Percentiles rank a stretch among this genome's conserved stretches.
Conservation (phyloP, 495 filamentous ascomycete species). For the Podospora appendiculata region DNA sequence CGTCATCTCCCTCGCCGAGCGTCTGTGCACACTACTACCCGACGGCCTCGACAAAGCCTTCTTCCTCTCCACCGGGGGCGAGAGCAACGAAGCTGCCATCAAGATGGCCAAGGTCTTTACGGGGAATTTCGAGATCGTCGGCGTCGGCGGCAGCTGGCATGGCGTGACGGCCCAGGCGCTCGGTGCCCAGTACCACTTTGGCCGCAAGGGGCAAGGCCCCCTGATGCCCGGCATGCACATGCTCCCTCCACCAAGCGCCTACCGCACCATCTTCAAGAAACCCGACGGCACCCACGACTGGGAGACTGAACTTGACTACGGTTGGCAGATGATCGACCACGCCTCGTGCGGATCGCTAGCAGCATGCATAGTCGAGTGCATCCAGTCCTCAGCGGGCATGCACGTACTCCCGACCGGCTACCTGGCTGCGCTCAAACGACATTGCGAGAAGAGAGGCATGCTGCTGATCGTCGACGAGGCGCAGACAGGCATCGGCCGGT, state of each 20-base stretch:
- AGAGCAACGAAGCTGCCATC: conserved; percentile 47
- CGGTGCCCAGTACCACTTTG: conserved; percentile 39
- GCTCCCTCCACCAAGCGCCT: conserved; percentile 47
- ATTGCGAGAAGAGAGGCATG: conserved; percentile 44
- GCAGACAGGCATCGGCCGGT: conserved; percentile 46
- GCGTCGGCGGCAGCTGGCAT: conserved; percentile 45
- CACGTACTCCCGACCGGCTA: conserved; percentile 41
- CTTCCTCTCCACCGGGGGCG: conserved; percentile 48
- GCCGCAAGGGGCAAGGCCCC: conserved; percentile 36
- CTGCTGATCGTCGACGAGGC: conserved; percentile 50
- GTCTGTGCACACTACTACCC: conserved; percentile 37
- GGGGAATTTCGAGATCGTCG: conserved; percentile 50
- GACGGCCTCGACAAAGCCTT: conserved; percentile 43
- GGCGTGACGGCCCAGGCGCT: conserved; percentile 39
- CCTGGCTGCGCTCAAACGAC: conserved; percentile 32
- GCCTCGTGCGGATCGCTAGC: conserved; percentile 48
- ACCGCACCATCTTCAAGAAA: conserved; percentile 39
- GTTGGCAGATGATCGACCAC: conserved; percentile 43
- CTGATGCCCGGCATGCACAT: conserved; percentile 25
- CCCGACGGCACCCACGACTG: conserved; percentile 42
- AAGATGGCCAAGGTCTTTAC: conserved; percentile 51
- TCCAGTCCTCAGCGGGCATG: conserved; percentile 44
- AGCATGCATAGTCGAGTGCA: conserved; percentile 48
- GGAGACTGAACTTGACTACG: conserved; percentile 48
- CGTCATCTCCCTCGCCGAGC: conserved; percentile 38